phyloP scores from a whole-genome alignment of 2,329 filamentous ascomycete genomes.

The Penicillium sclerotigenum region DNA sequence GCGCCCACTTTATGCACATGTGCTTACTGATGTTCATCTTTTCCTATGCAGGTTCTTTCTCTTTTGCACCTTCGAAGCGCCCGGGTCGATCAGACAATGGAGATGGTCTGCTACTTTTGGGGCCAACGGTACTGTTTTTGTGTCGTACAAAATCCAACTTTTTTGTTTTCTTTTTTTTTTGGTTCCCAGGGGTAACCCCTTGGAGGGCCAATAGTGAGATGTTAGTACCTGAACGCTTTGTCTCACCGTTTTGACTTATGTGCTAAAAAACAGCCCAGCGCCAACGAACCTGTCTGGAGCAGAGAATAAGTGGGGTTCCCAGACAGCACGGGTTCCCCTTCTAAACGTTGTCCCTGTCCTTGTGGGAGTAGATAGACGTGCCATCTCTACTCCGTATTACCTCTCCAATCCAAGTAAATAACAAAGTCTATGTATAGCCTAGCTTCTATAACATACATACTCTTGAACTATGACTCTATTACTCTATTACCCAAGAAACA shows the following conservation, averaged over 20 bases:
- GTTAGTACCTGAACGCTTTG: background rate
- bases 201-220: background rate
- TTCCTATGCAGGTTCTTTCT: background rate
- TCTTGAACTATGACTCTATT: no score
- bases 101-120: background rate
- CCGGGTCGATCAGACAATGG: background rate
- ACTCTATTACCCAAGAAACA: background rate
- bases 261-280: background rate
- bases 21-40: background rate
- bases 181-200: background rate
- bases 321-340: background rate
- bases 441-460: no score
- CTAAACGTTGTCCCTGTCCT: no score
- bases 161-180: background rate
- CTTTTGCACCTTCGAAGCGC: background rate
- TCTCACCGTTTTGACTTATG: background rate
- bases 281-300: background rate
- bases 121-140: background rate
- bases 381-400: no score
- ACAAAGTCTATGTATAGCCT: background rate
- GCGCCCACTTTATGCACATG: background rate
- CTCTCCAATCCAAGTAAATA: background rate
- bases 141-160: background rate
- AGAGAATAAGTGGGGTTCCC: background rate
- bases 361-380: no score